Evolutionary conservation across 129 eudicot genomes (phyloP), one percentile per base, ranked within the genome.

Genomic region (Logfia minima): DNA sequence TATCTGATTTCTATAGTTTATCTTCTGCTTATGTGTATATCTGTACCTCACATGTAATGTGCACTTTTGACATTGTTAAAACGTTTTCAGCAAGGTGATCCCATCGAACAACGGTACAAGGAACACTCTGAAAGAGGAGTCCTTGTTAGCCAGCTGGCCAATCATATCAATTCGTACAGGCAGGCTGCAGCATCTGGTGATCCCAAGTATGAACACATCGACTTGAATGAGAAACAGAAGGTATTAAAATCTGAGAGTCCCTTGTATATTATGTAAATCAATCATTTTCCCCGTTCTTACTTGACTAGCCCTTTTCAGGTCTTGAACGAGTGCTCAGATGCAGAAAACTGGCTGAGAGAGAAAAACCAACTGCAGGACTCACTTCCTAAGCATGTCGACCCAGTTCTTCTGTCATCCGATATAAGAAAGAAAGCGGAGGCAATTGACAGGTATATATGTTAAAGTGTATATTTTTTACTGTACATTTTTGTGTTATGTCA

Each of bases 341-440:
- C 88, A 1, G 97, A 94, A 75, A 88, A 81, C 68, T 94, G 98
- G 98, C 81, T 94, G 55, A 86, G 90, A 77, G 98, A 89, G 87
- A 85, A 86, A 63, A 71, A 74, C 80, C 97, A 86, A 52, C 88
- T 81, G 35, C 98, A 94, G 79, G 97, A 87, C 5, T 45, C 89
- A 0, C 96, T 94, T 37, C 96, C 98, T 0, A 94, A 91, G 81
- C 80, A 88, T 83, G 92, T 83, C 1, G 76, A 75, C n/a, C 97
- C 98, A 13, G 88, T 87, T 65, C 88, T 94, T 61, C 31, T 86
- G 83, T 83, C 88, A 23, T 87, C 92, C 70, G 97, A 94, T 70
- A 86, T 91, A 26, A 86, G 83, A 56, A 91, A 66, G 86, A 94
- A 87, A 79, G 83, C 90, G 8, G 98, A 94, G 59, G 88, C 93